Evolutionary conservation across 2,329 filamentous ascomycete species (phyloP).

Genomic region (Nothomitra cinnamomea): DNA sequence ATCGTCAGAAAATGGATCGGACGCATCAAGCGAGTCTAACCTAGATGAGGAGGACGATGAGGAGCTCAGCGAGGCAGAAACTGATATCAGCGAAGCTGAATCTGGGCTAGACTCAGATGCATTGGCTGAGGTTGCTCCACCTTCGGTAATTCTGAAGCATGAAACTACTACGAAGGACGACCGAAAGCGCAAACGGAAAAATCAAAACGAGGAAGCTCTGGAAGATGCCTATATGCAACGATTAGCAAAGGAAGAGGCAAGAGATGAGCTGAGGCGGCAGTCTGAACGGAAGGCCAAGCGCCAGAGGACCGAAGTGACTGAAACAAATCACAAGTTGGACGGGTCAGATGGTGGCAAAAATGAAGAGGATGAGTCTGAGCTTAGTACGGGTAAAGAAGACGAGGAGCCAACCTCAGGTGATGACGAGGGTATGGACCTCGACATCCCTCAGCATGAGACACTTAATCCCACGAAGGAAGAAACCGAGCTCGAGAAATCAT

Average conservation of each 20-base stretch:
- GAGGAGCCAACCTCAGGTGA: constrained; percentile 12
- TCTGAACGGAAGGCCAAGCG: background rate
- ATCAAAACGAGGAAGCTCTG: constrained; percentile 26
- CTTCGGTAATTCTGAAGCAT: background rate
- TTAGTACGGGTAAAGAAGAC: constrained; percentile 11
- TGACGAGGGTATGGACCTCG: constrained; percentile 15
- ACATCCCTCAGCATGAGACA: constrained; percentile 16
- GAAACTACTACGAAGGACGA: constrained; percentile 5
- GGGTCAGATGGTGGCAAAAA: constrained; percentile 11
- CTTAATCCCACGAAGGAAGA: constrained; percentile 21
- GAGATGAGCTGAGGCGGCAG: background rate
- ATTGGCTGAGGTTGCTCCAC: background rate
- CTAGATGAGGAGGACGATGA: constrained; percentile 7
- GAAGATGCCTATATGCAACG: constrained; percentile 28
- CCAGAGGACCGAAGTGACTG: background rate
- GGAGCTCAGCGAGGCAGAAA: background rate
- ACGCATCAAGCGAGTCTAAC: too few species aligned
- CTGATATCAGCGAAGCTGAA: background rate
- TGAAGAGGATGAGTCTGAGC: constrained; percentile 23
- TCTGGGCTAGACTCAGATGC: background rate
- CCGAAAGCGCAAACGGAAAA: constrained; percentile 37
- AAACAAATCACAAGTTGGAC: background rate
- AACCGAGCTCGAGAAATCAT: constrained; percentile 63
- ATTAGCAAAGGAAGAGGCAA: constrained; percentile 15
- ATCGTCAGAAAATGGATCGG: constrained; percentile 1